Percentiles rank a stretch among this genome's conserved stretches.
Evolutionary conservation across 176 grass and related monocot species (phyloP).

Genomic region (Elaeis guineensis): DNA sequence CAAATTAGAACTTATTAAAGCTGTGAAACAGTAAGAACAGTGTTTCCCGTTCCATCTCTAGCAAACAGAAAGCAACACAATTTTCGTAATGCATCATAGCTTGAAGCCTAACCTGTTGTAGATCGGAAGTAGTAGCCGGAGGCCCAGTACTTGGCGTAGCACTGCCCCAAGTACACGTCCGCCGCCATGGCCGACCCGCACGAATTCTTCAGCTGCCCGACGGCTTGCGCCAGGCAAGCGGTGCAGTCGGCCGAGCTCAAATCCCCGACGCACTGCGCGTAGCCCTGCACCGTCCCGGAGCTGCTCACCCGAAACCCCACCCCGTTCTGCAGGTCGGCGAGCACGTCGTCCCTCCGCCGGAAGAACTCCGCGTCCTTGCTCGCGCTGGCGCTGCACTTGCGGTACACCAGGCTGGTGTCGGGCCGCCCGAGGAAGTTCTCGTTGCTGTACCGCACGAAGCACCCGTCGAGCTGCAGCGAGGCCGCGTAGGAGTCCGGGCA

Average conservation of each 20-base stretch:
- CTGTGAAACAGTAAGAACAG: too few relatives aligned
- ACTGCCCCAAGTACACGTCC: slow-evolving; percentile 81
- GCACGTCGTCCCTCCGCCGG: slow-evolving; percentile 39
- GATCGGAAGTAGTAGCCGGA: slow-evolving; percentile 60
- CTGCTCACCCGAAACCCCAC: slow-evolving; percentile 38
- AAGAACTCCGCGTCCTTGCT: slow-evolving; percentile 45
- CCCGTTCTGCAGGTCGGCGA: slow-evolving; percentile 33
- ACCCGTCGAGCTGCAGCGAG: slow-evolving; percentile 84
- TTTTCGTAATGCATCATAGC: background rate
- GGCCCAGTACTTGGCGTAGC: slow-evolving; percentile 93
- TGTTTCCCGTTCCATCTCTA: background rate
- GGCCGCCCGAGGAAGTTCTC: slow-evolving; percentile 52
- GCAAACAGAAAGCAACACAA: background rate
- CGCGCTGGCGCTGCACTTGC: slow-evolving; percentile 65
- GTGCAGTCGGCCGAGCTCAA: slow-evolving; percentile 50
- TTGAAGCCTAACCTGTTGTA: slow-evolving; percentile 33
- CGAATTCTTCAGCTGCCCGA: slow-evolving; percentile 47
- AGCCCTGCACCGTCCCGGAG: slow-evolving; percentile 55
- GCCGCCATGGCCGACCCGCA: slow-evolving; percentile 69
- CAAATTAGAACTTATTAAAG: too few relatives aligned
- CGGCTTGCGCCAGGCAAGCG: slow-evolving; percentile 61
- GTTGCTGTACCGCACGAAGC: slow-evolving; percentile 83
- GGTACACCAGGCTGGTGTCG: slow-evolving; percentile 55
- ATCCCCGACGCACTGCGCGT: slow-evolving; percentile 80
- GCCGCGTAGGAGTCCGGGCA: slow-evolving; percentile 56